phyloP scores from a whole-genome alignment of 1,284 basidiomycete genomes.

The Marasmius sp. region DNA sequence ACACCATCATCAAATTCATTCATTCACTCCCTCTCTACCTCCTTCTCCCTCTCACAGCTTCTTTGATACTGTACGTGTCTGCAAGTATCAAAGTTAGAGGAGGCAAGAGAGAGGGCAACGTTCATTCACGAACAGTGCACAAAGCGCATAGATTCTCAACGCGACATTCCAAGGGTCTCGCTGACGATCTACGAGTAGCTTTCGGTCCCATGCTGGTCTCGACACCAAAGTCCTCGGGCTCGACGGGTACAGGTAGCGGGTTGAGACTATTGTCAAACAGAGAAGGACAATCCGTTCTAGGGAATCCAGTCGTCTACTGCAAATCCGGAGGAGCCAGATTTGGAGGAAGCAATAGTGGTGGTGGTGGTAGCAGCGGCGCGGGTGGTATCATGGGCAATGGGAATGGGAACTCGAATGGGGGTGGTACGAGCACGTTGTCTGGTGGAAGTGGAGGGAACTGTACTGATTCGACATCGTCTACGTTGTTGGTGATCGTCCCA shows the following conservation, averaged over 20 bases:
- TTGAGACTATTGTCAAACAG: background rate
- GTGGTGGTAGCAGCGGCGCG: constrained; percentile 8
- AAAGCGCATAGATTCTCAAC: constrained; percentile 34
- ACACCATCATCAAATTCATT: constrained; percentile 7
- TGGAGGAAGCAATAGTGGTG: constrained; percentile 12
- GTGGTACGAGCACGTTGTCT: background rate
- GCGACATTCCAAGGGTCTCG: constrained; percentile 54
- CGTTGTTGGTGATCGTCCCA: constrained; percentile 1
- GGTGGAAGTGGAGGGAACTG: constrained; percentile 13
- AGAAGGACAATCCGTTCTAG: constrained; percentile 16
- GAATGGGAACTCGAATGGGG: constrained; percentile 4
- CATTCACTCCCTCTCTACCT: constrained; percentile 19
- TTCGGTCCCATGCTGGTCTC: constrained; percentile 49
- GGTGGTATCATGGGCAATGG: constrained; percentile 4
- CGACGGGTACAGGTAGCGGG: background rate
- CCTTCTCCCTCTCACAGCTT: constrained; percentile 35
- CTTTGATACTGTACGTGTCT: constrained; percentile 21
- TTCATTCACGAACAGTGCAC: constrained; percentile 41
- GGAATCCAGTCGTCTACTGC: constrained; percentile 37
- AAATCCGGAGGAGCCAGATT: constrained; percentile 31
- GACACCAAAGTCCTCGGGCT: constrained; percentile 15
- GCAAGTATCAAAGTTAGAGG: constrained; percentile 22
- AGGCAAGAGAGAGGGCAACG: constrained; percentile 13
- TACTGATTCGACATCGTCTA: constrained; percentile 12
- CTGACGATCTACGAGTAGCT: constrained; percentile 65